phyloP scores from a whole-genome alignment of 352 stramenopile species.

The Globisporangium iwayamae region DNA sequence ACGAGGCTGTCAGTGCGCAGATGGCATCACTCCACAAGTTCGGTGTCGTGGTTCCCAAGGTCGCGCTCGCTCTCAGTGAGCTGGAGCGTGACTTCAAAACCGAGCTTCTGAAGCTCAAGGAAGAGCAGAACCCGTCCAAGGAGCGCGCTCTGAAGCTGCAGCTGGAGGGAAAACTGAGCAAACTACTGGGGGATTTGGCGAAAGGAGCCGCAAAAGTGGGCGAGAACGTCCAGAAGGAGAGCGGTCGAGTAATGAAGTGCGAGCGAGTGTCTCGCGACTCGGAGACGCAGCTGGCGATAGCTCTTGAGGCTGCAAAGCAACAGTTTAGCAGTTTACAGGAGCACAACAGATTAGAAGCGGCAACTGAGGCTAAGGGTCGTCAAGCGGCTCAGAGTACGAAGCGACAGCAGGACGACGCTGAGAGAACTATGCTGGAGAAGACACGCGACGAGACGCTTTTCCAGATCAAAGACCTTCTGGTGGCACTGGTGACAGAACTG shows the following conservation, averaged over 20 bases:
- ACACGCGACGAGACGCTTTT: conserved; percentile 40
- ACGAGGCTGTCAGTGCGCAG: conserved; percentile 30
- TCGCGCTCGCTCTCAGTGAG: conserved; percentile 31
- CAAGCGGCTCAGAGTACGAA: neutral
- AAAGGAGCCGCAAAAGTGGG: conserved; percentile 14
- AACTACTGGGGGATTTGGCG: conserved; percentile 22
- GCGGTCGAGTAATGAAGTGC: conserved; percentile 26
- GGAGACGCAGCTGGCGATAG: conserved; percentile 20
- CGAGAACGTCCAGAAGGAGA: conserved; percentile 13
- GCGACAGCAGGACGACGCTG: neutral
- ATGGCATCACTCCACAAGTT: conserved; percentile 37
- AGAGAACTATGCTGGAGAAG: conserved; percentile 9
- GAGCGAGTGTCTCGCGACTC: conserved; percentile 8
- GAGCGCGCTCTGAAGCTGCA: conserved; percentile 32
- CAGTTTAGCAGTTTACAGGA: conserved; percentile 12
- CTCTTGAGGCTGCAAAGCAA: conserved; percentile 23
- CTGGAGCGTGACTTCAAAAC: conserved; percentile 40
- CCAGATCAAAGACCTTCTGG: conserved; percentile 56
- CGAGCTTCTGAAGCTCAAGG: conserved; percentile 33
- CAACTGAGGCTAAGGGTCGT: neutral
- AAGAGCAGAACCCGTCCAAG: conserved; percentile 64
- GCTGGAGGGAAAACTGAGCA: conserved; percentile 33
- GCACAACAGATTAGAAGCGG: neutral
- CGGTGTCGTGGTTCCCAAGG: conserved; percentile 35
- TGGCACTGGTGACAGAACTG: conserved; percentile 29